phyloP scores from a whole-genome alignment of 2,329 filamentous ascomycete genomes.

The Nemania diffusa region DNA sequence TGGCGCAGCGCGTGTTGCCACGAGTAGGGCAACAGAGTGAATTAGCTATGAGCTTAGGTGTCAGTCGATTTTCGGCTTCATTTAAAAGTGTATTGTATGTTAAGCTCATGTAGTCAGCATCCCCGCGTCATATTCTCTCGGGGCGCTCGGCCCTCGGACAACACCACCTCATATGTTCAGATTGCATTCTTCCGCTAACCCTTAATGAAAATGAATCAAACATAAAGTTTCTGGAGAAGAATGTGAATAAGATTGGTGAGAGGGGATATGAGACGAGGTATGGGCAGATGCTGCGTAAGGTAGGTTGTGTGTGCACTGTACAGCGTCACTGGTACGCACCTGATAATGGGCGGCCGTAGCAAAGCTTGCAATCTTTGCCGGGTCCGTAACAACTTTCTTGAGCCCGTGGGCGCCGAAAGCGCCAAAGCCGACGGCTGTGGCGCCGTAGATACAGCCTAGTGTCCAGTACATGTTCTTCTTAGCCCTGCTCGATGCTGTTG shows the following conservation, averaged over 20 bases:
- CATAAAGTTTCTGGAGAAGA: too few species aligned
- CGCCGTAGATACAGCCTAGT: slow-evolving; percentile 70
- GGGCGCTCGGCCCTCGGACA: too few species aligned
- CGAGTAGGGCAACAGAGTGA: slow-evolving; percentile 69
- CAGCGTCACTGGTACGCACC: slow-evolving; percentile 52
- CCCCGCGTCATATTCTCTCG: too few species aligned
- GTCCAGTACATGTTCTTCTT: slow-evolving; percentile 62
- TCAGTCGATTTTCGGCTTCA: background rate
- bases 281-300: background rate
- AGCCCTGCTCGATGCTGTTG: background rate
- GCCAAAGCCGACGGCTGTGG: slow-evolving; percentile 68
- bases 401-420: slow-evolving; percentile 76
- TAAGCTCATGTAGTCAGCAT: too few species aligned
- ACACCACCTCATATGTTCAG: too few species aligned
- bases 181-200: too few species aligned
- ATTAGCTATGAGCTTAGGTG: slow-evolving; percentile 60
- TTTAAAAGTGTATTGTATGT: background rate
- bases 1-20: slow-evolving; percentile 62
- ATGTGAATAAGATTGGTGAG: too few species aligned
- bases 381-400: slow-evolving; percentile 69
- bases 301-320: too few species aligned
- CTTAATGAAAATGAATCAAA: too few species aligned
- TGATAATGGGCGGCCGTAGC: slow-evolving; percentile 75
- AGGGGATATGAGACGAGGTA: background rate
- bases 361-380: slow-evolving; percentile 68